These are phyloP conservation scores for Sporothrix luriei DNA, from an alignment of 2,329 filamentous ascomycete genomes.

Conservation along the genomic window DNA sequence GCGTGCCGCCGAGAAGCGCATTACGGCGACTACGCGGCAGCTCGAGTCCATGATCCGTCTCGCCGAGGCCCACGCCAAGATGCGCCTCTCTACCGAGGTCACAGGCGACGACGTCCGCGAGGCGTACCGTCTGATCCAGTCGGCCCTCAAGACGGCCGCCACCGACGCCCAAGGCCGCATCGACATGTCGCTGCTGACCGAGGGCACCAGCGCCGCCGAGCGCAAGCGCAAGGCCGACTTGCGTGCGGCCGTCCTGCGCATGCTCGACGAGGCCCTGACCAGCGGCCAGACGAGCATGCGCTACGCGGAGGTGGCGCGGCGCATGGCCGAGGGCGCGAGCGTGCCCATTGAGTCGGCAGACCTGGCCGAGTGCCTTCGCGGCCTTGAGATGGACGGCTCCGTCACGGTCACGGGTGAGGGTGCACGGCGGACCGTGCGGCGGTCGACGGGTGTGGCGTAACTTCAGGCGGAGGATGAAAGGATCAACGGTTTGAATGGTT, in stretches of 20 bases:
- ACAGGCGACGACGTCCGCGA: slow-evolving; percentile 82
- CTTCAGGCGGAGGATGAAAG: neutral
- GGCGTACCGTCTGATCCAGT: slow-evolving; percentile 89
- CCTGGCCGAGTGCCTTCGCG: slow-evolving; percentile 78
- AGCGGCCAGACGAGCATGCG: slow-evolving; percentile 65
- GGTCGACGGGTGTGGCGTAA: slow-evolving; percentile 60
- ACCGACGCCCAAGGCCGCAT: slow-evolving; percentile 91
- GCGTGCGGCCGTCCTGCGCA: slow-evolving; percentile 72
- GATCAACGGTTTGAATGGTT: neutral
- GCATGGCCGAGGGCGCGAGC: slow-evolving; percentile 70
- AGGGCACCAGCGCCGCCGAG: slow-evolving; percentile 90
- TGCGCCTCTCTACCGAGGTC: slow-evolving; percentile 79
- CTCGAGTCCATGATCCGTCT: slow-evolving; percentile 98
- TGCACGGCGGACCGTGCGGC: slow-evolving; percentile 75
- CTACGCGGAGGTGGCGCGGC: slow-evolving; percentile 75
- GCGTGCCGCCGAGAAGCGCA: slow-evolving; percentile 87
- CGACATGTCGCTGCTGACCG: slow-evolving; percentile 93
- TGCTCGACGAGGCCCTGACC: slow-evolving; percentile 82
- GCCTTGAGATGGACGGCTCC: slow-evolving; percentile 80
- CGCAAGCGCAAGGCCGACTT: slow-evolving; percentile 79
- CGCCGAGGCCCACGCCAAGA: slow-evolving; percentile 94
- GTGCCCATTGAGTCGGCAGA: slow-evolving; percentile 74
- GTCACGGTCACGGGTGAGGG: slow-evolving; percentile 84
- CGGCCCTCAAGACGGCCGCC: slow-evolving; percentile 93
- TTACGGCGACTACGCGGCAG: slow-evolving; percentile 95